Conservation (phyloP, 2,329 filamentous ascomycete species). For the Neofusicoccum laricinum region DNA sequence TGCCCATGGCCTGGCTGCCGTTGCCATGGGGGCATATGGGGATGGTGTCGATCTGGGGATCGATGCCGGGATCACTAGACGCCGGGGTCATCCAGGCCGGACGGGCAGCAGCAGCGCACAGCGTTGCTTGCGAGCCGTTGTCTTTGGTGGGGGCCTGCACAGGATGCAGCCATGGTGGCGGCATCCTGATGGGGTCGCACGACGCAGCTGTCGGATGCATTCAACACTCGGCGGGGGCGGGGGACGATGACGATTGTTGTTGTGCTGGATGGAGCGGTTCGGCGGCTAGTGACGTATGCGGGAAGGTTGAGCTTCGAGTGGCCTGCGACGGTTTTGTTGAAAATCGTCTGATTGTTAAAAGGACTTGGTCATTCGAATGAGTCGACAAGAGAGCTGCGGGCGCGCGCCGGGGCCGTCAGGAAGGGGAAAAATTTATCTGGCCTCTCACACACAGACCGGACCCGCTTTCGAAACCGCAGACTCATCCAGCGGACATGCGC, state of each 20-base stretch:
- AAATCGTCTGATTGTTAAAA: constrained; percentile 5
- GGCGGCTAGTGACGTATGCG: constrained; percentile 9
- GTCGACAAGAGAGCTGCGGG: neutral
- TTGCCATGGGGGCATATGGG: constrained; percentile 11
- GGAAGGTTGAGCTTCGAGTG: constrained; percentile 12
- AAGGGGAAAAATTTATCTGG: constrained; percentile 12
- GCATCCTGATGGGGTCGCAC: constrained; percentile 10
- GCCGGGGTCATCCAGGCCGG: constrained; percentile 6
- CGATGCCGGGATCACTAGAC: neutral
- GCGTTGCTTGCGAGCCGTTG: neutral
- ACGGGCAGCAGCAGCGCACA: neutral
- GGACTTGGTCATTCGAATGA: neutral
- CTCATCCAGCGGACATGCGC: neutral
- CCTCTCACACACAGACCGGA: neutral
- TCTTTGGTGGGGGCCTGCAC: neutral
- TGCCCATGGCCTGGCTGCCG: constrained; percentile 4
- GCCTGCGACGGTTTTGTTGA: constrained; percentile 8
- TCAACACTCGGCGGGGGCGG: neutral
- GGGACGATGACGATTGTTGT: too few relatives aligned
- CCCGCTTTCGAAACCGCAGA: neutral
- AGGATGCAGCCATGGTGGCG: constrained; percentile 14
- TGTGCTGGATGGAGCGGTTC: too few relatives aligned
- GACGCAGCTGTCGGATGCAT: constrained; percentile 8
- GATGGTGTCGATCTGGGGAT: constrained; percentile 1
- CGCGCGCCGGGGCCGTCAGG: neutral